A percentile compares a stretch with the other conserved stretches of the same genome.
phyloP scores from a whole-genome alignment of 202 grass and related monocot species.

The Setaria viridis region DNA sequence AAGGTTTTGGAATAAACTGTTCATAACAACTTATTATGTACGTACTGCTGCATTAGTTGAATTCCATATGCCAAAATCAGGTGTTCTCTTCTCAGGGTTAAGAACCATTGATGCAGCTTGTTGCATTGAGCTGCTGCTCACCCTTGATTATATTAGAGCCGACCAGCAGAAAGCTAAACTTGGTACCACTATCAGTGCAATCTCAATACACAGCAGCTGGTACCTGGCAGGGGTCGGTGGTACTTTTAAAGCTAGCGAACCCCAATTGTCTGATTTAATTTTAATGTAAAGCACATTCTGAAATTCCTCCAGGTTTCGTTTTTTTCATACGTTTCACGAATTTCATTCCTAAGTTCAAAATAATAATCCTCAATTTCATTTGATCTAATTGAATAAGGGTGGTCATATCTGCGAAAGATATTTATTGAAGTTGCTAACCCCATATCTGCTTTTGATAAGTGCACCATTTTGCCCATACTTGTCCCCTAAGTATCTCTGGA shows the following conservation, averaged over 20 bases:
- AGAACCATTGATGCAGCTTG: neutral
- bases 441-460: neutral
- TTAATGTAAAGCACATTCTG: neutral
- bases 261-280: neutral
- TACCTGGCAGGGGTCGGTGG: neutral
- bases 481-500: constrained; percentile 40
- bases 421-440: neutral
- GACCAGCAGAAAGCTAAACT: neutral
- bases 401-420: neutral
- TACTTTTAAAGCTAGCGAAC: neutral
- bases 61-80: neutral
- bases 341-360: no score
- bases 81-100: neutral
- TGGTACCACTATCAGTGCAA: neutral
- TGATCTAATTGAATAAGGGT: no score
- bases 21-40: neutral
- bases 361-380: no score
- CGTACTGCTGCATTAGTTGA: neutral
- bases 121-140: neutral
- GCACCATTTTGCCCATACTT: constrained; percentile 19
- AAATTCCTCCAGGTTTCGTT: no score
- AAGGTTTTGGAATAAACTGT: constrained; percentile 29
- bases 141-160: neutral
- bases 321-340: no score
- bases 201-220: no score